Evolutionary conservation across 306 rosid genomes (phyloP).

Genomic region (Pachyrhizus erosus): DNA sequence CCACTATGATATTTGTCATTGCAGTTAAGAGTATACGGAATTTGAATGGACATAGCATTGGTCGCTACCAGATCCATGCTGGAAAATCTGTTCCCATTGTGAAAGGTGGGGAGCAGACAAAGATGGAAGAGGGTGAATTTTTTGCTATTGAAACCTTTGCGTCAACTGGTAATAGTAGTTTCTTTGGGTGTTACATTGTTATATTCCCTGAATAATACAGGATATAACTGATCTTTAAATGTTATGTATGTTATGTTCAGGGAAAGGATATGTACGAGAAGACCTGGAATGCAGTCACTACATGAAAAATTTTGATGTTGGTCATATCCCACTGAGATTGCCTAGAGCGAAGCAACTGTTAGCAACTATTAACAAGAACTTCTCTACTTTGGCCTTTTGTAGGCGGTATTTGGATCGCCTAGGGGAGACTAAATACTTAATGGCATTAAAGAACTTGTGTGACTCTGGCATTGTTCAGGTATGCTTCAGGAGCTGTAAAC

Average conservation of each 20-base stretch:
- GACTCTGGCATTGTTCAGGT: constrained; percentile 92
- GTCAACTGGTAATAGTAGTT: constrained; percentile 76
- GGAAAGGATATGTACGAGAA: constrained; percentile 95
- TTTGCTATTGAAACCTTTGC: constrained; percentile 95
- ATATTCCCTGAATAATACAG: constrained; percentile 31
- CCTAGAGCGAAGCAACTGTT: constrained; percentile 92
- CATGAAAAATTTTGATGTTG: constrained; percentile 91
- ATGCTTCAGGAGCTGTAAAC: constrained; percentile 35
- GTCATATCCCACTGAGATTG: constrained; percentile 91
- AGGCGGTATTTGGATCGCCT: constrained; percentile 90
- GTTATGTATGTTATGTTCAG: constrained; percentile 51
- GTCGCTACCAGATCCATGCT: constrained; percentile 96
- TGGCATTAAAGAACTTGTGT: constrained; percentile 94
- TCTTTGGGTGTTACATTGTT: constrained; percentile 19
- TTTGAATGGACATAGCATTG: constrained; percentile 98
- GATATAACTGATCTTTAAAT: constrained; percentile 24
- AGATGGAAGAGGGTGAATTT: constrained; percentile 99
- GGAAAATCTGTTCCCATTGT: constrained; percentile 95
- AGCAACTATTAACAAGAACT: constrained; percentile 87
- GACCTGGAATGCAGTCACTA: constrained; percentile 99
- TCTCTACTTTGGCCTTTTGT: constrained; percentile 96
- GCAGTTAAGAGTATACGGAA: constrained; percentile 94
- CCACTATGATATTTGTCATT: constrained; percentile 20
- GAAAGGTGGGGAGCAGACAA: constrained; percentile 99
- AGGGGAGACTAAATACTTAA: constrained; percentile 93